Evolutionary conservation across 2,329 filamentous ascomycete genomes (phyloP).

Genomic region (Penicillium sp.): DNA sequence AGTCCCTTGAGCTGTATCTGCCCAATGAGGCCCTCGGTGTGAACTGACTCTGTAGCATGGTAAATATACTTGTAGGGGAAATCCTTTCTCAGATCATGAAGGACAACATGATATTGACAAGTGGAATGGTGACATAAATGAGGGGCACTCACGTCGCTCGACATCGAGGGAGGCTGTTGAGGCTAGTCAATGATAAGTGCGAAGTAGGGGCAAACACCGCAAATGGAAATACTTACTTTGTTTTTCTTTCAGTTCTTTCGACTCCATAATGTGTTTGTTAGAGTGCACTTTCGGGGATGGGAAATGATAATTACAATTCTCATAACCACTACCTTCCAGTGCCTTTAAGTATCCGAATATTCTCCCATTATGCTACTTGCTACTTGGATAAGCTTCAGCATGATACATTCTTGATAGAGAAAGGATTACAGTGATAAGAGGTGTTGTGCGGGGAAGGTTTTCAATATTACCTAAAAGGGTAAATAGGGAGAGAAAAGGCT

Average conservation of each 20-base stretch:
- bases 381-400: neutral
- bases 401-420: neutral
- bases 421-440: neutral
- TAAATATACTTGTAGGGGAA: neutral
- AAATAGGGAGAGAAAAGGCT: neutral
- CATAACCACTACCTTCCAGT: too few species aligned
- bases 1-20: conserved; percentile 2
- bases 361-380: neutral
- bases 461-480: neutral
- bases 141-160: neutral
- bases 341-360: neutral
- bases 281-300: neutral
- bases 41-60: neutral
- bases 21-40: neutral
- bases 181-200: neutral
- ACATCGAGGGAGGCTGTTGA: neutral
- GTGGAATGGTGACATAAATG: too few species aligned
- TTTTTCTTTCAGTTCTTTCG: neutral
- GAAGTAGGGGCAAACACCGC: neutral
- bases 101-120: too few species aligned
- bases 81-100: too few species aligned
- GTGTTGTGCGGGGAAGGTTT: conserved; percentile 1
- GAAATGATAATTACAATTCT: neutral
- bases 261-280: neutral
- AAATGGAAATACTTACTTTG: neutral